Evolutionary conservation across 2,329 filamentous ascomycete genomes (phyloP), one percentile per base, ranked within the genome.

Genomic region (Fusarium sp.): DNA sequence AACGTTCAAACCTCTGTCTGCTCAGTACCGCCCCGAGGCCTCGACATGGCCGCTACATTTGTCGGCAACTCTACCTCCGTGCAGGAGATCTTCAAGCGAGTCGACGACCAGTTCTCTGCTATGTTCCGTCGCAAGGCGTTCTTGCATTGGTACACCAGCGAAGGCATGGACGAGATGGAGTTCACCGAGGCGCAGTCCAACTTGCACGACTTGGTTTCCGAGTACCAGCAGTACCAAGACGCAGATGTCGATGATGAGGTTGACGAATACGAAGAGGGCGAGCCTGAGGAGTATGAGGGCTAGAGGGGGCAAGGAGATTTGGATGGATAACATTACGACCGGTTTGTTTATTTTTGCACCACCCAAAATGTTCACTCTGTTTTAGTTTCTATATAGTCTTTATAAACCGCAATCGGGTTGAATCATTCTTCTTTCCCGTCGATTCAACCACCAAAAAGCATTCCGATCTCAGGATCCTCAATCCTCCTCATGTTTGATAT

Each of bases 161-260:
- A 99, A 90, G 96, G 96, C 86, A 99, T 99, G 96, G 96, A 99
- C 86, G 96, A 98, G 91, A 98, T 98, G 96, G 96, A 99, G 88
- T 99, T 99, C 89, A 99, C 96, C 80, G 96, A 99, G 89, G 96
- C 96, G 76, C 96, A 99, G 91, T 97, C 93, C 86, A 99, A 99
- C 89, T 98, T 99, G 95, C 98, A 99, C 88, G 96, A 99, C 84
- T 88, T 99, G 82, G 94, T 99, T 77, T 97, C 94, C 69, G 96
- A 99, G 85, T 99, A 99, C 88, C 96, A 98, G 90, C 96, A 99
- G 85, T 99, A 99, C 91, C 96, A 99, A 90, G 96, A 99, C 83
- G 96, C 95, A 80, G 92, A 93, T 78, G 89, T 97, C 83, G 97
- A 96, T 68, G 96, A 98, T 84, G 95, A 94, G 77, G 94, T 97